These are phyloP conservation scores for Hymenoscyphus scutula DNA, from an alignment of 2,329 filamentous ascomycete genomes.

Conservation along the genomic window DNA sequence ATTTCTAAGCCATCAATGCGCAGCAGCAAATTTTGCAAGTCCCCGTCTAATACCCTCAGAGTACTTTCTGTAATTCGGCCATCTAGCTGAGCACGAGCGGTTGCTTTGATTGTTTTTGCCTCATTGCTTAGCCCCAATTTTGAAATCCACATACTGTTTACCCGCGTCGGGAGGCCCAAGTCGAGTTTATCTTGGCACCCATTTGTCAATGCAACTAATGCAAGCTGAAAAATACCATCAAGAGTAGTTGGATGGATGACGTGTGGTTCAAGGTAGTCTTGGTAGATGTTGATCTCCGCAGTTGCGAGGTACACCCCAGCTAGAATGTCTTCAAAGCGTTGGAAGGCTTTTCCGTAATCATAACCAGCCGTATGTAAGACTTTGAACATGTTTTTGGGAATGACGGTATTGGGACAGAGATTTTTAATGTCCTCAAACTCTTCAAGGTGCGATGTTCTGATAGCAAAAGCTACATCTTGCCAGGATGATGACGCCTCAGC, in stretches of 20 bases:
- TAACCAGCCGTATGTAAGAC: not conserved
- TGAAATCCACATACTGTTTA: not conserved
- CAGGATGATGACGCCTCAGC: not conserved
- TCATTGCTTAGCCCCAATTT: not conserved
- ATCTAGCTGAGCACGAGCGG: not conserved
- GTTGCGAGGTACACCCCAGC: not conserved
- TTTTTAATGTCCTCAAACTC: not conserved
- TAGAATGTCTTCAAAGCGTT: not conserved
- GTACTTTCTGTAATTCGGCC: not conserved
- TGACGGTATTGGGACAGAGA: not conserved
- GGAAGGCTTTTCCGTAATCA: not conserved
- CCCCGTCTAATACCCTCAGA: not conserved
- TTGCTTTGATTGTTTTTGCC: not conserved
- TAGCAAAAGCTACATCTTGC: not conserved
- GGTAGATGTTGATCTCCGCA: not conserved
- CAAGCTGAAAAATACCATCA: slow-evolving; percentile 4
- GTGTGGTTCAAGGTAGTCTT: not conserved
- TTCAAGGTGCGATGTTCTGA: not conserved
- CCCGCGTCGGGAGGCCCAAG: not conserved
- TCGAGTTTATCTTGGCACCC: not conserved
- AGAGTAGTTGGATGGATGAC: slow-evolving; percentile 7
- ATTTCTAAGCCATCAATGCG: not conserved
- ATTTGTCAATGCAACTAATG: not conserved
- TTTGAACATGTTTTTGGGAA: not conserved
- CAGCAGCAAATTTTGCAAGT: not conserved